Base-by-base conservation (phyloP, 2,329 filamentous ascomycete species). In the Cryoendolithus antarcticus region DNA sequence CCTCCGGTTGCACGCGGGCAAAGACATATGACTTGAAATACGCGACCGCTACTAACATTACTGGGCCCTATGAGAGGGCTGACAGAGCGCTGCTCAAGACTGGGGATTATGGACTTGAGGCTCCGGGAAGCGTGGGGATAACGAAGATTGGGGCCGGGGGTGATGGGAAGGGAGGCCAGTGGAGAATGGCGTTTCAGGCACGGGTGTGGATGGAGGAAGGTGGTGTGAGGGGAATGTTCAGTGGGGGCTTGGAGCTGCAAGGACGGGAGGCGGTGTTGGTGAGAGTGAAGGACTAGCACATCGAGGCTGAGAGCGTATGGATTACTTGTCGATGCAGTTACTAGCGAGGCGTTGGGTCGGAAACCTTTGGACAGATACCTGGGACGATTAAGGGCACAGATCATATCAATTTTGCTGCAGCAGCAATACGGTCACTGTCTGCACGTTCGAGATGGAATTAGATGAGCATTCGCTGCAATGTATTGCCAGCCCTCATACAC, bases 1-100 rank as follows among this genome's bases (percentile, higher is more conserved):
- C 49, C 5, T 55, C 53, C 9, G 57, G 56, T 1, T 61, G 58
- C 44, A 59, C 55, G 3, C 46, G 51, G 11, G 38, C 42, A 6
- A 40, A 48, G 3, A 39, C 43, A 4, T 61, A 61, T 44, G 48
- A 55, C 24, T 44, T 60, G 36, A 55, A 55, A 11, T 61, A 61
- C 42, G 57, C 57, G 3, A 53, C 48, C 7, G 45, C 54, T 1
- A 35, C 38, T 9, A 44, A 43, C 10, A 42, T 61, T 42, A 42
- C 32, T 0, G 58, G 58, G 0, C 58, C 58, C 1, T 61, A 59
- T 31, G 44, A 37, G 6, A 48, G 57, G 6, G 54, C 50, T 2
- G 11, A 35, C 1, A 30, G 34, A 3, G 42, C 51, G 6, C 38
- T 59, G 27, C 45, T 60, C 9, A 34, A 45, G 40, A 55, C 56